Conservation (phyloP, 2,329 filamentous ascomycete genomes). For the Verticillium klebahnii region DNA sequence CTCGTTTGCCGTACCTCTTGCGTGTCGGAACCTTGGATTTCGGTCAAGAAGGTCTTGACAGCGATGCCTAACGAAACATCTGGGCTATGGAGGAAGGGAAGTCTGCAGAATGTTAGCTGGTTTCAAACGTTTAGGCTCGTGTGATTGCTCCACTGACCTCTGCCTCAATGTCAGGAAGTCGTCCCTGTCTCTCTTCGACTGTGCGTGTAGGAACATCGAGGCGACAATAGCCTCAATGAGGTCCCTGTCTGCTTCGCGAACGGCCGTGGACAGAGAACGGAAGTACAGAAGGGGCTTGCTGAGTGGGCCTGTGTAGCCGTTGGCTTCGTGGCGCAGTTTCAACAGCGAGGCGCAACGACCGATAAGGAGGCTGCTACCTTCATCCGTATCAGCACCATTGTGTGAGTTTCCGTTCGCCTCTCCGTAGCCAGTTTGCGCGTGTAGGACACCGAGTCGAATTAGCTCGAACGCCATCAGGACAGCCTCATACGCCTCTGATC, state of each 20-base stretch:
- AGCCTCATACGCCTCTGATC: slow-evolving; percentile 63
- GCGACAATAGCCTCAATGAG: slow-evolving; percentile 78
- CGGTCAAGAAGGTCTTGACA: slow-evolving; percentile 74
- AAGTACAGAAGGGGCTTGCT: slow-evolving; percentile 86
- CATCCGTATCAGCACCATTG: slow-evolving; percentile 64
- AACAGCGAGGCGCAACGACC: slow-evolving; percentile 82
- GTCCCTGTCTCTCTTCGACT: slow-evolving; percentile 65
- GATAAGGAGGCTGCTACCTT: slow-evolving; percentile 72
- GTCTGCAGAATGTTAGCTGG: slow-evolving; percentile 28
- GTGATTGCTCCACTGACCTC: slow-evolving; percentile 48
- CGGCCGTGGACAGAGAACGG: slow-evolving; percentile 74
- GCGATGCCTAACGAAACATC: slow-evolving; percentile 76
- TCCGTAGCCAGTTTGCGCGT: slow-evolving; percentile 56
- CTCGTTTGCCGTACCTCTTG: slow-evolving; percentile 38
- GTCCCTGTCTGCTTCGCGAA: slow-evolving; percentile 76
- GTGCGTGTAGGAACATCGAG: slow-evolving; percentile 75
- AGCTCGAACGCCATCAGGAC: slow-evolving; percentile 83
- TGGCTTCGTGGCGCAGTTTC: slow-evolving; percentile 74
- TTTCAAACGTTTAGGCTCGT: background rate
- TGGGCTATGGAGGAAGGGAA: slow-evolving; percentile 66
- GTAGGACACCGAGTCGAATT: slow-evolving; percentile 72
- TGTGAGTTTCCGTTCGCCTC: slow-evolving; percentile 52
- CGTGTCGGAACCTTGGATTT: slow-evolving; percentile 57
- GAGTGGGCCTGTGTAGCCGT: slow-evolving; percentile 90
- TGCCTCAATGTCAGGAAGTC: slow-evolving; percentile 67